These are phyloP conservation scores for Lactifluus pinguis DNA, from an alignment of 768 basidiomycete genomes.

Conservation along the genomic window DNA sequence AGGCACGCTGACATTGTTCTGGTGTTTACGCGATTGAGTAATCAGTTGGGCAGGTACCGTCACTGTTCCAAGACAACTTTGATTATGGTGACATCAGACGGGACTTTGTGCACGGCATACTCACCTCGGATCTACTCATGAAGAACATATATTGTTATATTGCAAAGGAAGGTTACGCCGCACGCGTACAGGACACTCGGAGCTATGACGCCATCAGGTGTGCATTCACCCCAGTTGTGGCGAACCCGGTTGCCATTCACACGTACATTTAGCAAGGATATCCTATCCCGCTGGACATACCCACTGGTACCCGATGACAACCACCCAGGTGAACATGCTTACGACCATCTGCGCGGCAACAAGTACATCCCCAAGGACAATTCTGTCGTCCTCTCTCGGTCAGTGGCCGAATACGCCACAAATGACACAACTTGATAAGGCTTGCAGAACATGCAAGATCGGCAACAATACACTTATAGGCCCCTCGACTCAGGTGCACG, in stretches of 20 bases:
- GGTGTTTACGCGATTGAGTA: not conserved
- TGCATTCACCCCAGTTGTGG: not conserved
- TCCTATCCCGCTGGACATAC: conserved; percentile 89
- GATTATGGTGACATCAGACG: conserved; percentile 88
- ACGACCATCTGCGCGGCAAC: conserved; percentile 83
- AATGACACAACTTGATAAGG: not conserved
- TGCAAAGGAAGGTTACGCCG: conserved; percentile 83
- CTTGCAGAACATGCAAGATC: conserved; percentile 70
- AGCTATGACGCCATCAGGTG: conserved; percentile 88
- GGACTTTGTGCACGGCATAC: conserved; percentile 90
- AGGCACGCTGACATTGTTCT: conserved; percentile 34
- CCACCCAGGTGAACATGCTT: conserved; percentile 70
- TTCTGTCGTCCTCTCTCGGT: conserved; percentile 80
- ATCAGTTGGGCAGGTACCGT: conserved; percentile 58
- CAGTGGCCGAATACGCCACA: conserved; percentile 20
- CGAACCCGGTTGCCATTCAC: not conserved
- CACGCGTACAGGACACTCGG: conserved; percentile 86
- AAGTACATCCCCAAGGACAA: conserved; percentile 79
- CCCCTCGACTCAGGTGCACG: conserved; percentile 56
- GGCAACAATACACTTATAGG: conserved; percentile 82
- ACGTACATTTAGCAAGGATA: conserved; percentile 61
- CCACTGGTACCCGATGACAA: conserved; percentile 94
- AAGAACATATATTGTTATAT: conserved; percentile 91
- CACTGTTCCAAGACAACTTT: conserved; percentile 97
- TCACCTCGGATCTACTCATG: conserved; percentile 90